These are phyloP conservation scores for Thermoascus crustaceus DNA, from an alignment of 2,329 filamentous ascomycete species.

Conservation along the genomic window DNA sequence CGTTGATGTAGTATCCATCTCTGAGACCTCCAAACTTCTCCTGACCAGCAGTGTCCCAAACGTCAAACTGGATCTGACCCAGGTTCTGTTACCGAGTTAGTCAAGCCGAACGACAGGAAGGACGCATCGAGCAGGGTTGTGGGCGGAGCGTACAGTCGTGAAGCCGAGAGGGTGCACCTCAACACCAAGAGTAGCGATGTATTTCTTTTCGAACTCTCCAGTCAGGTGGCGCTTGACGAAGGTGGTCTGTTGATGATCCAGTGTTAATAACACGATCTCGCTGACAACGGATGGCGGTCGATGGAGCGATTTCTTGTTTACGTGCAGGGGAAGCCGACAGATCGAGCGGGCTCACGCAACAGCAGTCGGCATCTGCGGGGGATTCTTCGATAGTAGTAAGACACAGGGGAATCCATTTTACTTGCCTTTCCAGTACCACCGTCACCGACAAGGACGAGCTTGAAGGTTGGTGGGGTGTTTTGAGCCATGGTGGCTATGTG, in stretches of 20 bases:
- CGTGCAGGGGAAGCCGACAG: background rate
- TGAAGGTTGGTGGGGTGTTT: slow-evolving; percentile 71
- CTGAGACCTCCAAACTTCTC: slow-evolving; percentile 99
- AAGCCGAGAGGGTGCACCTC: slow-evolving; percentile 98
- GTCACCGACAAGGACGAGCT: slow-evolving; percentile 98
- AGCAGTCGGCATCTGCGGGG: slow-evolving; percentile 6
- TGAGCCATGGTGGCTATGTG: slow-evolving; percentile 52
- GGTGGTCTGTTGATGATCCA: slow-evolving; percentile 63
- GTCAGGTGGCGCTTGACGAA: slow-evolving; percentile 99
- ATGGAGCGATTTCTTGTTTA: background rate
- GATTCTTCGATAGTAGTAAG: too few species aligned
- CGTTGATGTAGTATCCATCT: slow-evolving; percentile 99
- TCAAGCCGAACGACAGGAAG: slow-evolving; percentile 10
- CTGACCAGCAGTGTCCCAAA: slow-evolving; percentile 98
- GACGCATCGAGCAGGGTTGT: slow-evolving; percentile 22
- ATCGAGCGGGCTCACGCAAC: slow-evolving; percentile 6
- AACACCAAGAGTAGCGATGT: slow-evolving; percentile 98
- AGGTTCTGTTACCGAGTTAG: slow-evolving; percentile 58
- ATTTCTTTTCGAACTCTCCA: slow-evolving; percentile 99
- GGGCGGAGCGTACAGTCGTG: slow-evolving; percentile 70
- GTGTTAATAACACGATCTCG: background rate
- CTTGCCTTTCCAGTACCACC: slow-evolving; percentile 98
- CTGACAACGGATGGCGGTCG: background rate
- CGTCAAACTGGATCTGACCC: slow-evolving; percentile 95
- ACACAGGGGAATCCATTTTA: slow-evolving; percentile 8